phyloP scores from a whole-genome alignment of 345 rosid genomes.

The rapeseed (Brassica napus) region Da-Ae NC_063449.1:40142501-40143000 shows the following conservation, averaged over 20 bases:
- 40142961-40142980: background rate
- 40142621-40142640: background rate
- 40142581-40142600: background rate
- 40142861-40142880: constrained; percentile 30
- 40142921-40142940: background rate
- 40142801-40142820: constrained; percentile 22
- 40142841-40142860: constrained; percentile 25
- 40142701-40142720: background rate
- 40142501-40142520: background rate
- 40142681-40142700: background rate
- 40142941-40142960: background rate
- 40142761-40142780: background rate
- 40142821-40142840: background rate
- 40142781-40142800: constrained; percentile 22
- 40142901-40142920: constrained; percentile 23
- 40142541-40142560: background rate
- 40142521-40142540: background rate
- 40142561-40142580: background rate
- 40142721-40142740: background rate
- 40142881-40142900: constrained; percentile 18
- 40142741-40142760: background rate
- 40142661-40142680: background rate
- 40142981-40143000: background rate
- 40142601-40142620: background rate
- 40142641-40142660: background rate